These are phyloP conservation scores for Pelargonium myrrhifolium DNA, from an alignment of 441 rosid species.

Conservation along the genomic window DNA sequence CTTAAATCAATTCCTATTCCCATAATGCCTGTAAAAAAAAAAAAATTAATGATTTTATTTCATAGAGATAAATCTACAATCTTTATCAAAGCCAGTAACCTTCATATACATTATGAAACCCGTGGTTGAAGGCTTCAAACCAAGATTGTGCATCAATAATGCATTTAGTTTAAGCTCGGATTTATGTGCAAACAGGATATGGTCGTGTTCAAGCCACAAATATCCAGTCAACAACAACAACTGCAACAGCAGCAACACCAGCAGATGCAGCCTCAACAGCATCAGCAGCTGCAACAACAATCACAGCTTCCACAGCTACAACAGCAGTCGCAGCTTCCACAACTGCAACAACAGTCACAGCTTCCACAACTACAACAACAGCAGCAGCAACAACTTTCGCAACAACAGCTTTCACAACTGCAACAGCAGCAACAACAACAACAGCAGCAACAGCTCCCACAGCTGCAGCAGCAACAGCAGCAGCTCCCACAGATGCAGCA, in stretches of 20 bases:
- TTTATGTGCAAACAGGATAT: constrained; percentile 50
- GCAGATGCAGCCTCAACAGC: constrained; percentile 27
- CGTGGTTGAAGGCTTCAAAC: background rate
- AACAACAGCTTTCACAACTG: constrained; percentile 21
- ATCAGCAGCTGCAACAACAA: constrained; percentile 28
- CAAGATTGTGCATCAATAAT: background rate
- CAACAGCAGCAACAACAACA: constrained; percentile 25
- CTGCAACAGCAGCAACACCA: constrained; percentile 24
- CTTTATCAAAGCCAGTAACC: background rate
- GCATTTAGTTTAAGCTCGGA: constrained; percentile 10
- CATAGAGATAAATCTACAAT: background rate
- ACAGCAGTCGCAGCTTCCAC: constrained; percentile 29
- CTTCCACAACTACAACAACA: constrained; percentile 29
- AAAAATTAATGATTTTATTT: background rate
- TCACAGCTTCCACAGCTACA: constrained; percentile 23
- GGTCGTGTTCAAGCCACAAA: constrained; percentile 90
- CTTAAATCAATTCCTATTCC: constrained; percentile 6
- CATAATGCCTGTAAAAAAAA: background rate
- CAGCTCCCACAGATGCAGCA: constrained; percentile 11
- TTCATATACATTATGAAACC: background rate
- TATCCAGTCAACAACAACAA: constrained; percentile 59
- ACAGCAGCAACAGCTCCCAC: constrained; percentile 22
- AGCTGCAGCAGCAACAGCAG: constrained; percentile 16
- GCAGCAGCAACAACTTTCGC: constrained; percentile 29
- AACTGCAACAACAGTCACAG: constrained; percentile 28